Evolutionary conservation across 192 early-diverging fungal genomes (phyloP), one percentile per base, ranked within the genome.

Genomic region (Glomus cerebriforme): DNA sequence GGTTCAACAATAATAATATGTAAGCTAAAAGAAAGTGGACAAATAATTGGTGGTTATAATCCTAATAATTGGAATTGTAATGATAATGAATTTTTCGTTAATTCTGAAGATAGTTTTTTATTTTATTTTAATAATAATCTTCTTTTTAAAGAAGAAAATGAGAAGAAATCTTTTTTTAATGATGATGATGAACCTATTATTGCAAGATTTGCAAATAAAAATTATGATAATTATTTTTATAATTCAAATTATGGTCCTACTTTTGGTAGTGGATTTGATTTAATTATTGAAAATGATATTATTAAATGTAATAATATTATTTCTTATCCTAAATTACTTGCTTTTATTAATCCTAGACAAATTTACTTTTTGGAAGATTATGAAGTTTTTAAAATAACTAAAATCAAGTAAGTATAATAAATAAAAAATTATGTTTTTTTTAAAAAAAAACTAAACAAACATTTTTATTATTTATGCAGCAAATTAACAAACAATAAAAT

Each of bases 201-300:
- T 19, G 63, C 63, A 31, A 22, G 10, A 43, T 43, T 43, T 12
- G 39, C 10, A 43, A 43, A 43, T 43, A 43, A 12, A 31, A 26
- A 4, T 31, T 64, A 29, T 64, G 24, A 64, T 64, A 17, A 26
- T 10, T 43, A 43, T 43, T 0, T 43, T 43, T 43, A 43, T 43
- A 43, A 43, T 43, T 12, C 39, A 15, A 15, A 13, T 12, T 7
- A 2, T 32, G 63, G 63, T 15, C 63, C 63, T 15, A 17, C 17
- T 76, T 76, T 37, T 37, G 74, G 58, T 76, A 15, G 13, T 22
- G 47, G 47, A 22, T 54, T 15, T 15, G 47, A 54, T 54, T 54
- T 54, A 19, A 22, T 19, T 15, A 54, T 54, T 19, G 17, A 15
- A 54, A 54, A 49, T 49, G 17, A 49, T 17, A 17, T 17, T 17